Base-by-base conservation (phyloP, 768 basidiomycete species). In the Pulveroboletus ravenelii region DNA sequence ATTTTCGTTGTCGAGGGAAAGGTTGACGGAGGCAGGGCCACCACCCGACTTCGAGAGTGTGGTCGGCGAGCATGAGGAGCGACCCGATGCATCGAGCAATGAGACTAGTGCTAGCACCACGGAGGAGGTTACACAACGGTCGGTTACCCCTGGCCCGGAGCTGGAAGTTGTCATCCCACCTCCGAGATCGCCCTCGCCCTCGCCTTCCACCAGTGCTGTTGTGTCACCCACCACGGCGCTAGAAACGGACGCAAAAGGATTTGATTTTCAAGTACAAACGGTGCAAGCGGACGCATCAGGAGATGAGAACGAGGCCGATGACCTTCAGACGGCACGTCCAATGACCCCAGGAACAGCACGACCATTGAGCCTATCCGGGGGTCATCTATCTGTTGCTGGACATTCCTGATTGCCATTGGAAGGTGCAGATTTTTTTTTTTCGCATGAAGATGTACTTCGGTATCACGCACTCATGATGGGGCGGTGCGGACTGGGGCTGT, bases 11-110 rank as follows among this genome's bases (percentile, higher is more conserved):
- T 80, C 77, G 36, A 69, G 74, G 42, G 68, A 70, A 29, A 67
- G 72, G 34, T 59, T 78, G 58, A 66, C 68, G 15, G 64, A 67
- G 3, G 20, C 41, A 36, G 41, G 12, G 2, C 79, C 78, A 1
- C 82, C 75, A 4, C 73, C 82, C 14, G 79, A 74, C 42, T 84
- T 84, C 60, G 78, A 81, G 17, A 57, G 48, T 13, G 54, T 52
- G 14, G 10, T 50, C 3, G 40, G 42, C 7, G 31, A 35, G 20
- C 41, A 47, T 7, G 32, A 17, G 23, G 51, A 37, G 10, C 27
- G 2, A 17, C 7, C 15, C 14, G 30, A 13, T 29, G 44, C 8
- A 32, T 23, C 40, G 27, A 51, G 45, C 8, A 34, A 39, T 30
- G 56, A 32, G 30, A 13, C 14, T 10, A 15, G 30, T 15, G 37